phyloP scores from a whole-genome alignment of 352 stramenopile species.

The Pseudoperonospora humuli region DNA sequence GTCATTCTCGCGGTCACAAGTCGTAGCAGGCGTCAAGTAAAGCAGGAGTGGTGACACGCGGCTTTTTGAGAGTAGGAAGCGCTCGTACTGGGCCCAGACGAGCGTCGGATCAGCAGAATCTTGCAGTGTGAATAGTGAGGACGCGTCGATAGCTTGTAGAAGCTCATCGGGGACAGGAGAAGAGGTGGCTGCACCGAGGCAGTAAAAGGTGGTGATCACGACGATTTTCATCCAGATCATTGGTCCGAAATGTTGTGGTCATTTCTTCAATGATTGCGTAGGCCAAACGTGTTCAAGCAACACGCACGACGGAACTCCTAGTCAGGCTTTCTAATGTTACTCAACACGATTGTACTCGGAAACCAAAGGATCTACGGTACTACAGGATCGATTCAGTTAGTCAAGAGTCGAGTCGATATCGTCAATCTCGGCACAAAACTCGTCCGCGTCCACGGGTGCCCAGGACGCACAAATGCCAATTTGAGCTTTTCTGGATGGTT shows the following conservation, averaged over 20 bases:
- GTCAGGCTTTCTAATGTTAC: too few relatives aligned
- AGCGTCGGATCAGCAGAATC: conserved; percentile 4
- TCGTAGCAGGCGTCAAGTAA: conserved; percentile 13
- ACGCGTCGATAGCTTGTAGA: conserved; percentile 7
- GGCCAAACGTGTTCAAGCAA: too few relatives aligned
- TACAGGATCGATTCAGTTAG: too few relatives aligned
- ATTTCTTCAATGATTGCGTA: too few relatives aligned
- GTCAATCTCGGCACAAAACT: conserved; percentile 46
- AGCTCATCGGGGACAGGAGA: not conserved
- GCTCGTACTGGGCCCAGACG: conserved; percentile 28
- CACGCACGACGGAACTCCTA: too few relatives aligned
- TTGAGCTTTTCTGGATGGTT: too few relatives aligned
- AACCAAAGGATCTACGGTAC: too few relatives aligned
- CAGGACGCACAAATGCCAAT: conserved; percentile 87
- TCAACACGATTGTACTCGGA: too few relatives aligned
- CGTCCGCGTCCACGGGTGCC: conserved; percentile 53
- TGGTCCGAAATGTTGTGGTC: too few relatives aligned
- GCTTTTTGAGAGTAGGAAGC: conserved; percentile 20
- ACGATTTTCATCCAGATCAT: conserved; percentile 1
- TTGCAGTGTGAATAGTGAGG: conserved; percentile 9
- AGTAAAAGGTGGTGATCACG: not conserved
- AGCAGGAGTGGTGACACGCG: conserved; percentile 17
- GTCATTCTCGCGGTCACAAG: not conserved
- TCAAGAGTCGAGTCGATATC: conserved; percentile 34
- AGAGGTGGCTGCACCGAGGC: not conserved